Conservation (phyloP, 495 filamentous ascomycete genomes). For the Hypoxylon fuscum region DNA sequence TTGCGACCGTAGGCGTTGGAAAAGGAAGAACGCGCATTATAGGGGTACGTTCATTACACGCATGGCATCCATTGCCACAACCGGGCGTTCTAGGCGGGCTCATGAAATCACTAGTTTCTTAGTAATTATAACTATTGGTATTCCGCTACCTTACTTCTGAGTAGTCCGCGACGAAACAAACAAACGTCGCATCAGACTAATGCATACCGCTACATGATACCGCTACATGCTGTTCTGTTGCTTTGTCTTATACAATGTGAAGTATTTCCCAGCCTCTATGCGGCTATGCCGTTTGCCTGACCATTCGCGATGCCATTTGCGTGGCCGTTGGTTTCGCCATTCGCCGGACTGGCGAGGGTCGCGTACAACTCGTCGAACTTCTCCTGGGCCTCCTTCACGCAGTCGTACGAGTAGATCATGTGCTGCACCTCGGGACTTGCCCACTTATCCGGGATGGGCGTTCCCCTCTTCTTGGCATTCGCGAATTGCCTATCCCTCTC, state of each 20-base stretch:
- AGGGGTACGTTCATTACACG: conserved; percentile 6
- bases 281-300: conserved; percentile 13
- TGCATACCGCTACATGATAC: conserved; percentile 25
- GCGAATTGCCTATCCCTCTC: conserved; percentile 77
- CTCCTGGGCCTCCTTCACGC: conserved; percentile 67
- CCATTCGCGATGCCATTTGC: conserved; percentile 21
- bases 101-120: conserved; percentile 21
- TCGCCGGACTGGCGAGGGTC: conserved; percentile 30
- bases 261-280: conserved; percentile 7
- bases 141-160: neutral
- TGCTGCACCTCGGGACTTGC: conserved; percentile 77
- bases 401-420: conserved; percentile 79
- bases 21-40: neutral
- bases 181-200: conserved; percentile 1
- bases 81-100: conserved; percentile 20
- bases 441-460: conserved; percentile 78
- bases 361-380: conserved; percentile 68
- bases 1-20: neutral
- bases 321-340: conserved; percentile 12
- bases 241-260: conserved; percentile 4
- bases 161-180: conserved; percentile 9
- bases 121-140: conserved; percentile 17
- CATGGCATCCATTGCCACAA: neutral
- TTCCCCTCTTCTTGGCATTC: conserved; percentile 65
- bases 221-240: conserved; percentile 14